Conservation (phyloP, 1,284 basidiomycete species). For the Pseudozyma thailandica region DNA sequence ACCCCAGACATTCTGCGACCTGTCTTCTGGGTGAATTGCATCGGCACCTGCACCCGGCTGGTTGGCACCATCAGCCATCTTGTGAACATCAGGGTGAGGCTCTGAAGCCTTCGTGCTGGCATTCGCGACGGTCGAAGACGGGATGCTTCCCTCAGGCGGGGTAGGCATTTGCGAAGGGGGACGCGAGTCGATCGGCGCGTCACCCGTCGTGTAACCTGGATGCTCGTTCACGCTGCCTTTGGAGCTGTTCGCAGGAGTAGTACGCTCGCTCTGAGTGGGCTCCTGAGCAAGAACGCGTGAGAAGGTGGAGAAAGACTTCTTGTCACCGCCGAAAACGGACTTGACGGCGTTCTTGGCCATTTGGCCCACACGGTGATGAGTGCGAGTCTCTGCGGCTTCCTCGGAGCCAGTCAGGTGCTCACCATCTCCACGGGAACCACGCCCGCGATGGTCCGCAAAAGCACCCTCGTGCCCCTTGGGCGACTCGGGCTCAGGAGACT, state of each 20-base stretch:
- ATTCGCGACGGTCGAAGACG: constrained; percentile 17
- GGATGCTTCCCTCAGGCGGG: constrained; percentile 14
- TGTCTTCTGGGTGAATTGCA: constrained; percentile 47
- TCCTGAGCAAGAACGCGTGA: constrained; percentile 5
- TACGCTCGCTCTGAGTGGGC: constrained; percentile 21
- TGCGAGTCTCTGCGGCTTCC: constrained; percentile 38
- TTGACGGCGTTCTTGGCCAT: constrained; percentile 32
- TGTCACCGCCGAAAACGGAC: constrained; percentile 27
- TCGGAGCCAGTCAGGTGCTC: constrained; percentile 34
- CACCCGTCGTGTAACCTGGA: constrained; percentile 49
- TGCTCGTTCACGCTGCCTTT: constrained; percentile 39
- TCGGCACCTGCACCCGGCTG: constrained; percentile 33
- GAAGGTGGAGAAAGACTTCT: constrained; percentile 33
- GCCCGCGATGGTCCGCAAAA: constrained; percentile 48
- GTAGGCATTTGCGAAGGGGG: constrained; percentile 44
- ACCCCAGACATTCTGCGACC: constrained; percentile 48
- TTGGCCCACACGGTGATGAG: constrained; percentile 24
- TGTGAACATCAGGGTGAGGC: constrained; percentile 37
- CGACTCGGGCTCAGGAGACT: constrained; percentile 32
- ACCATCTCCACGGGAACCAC: constrained; percentile 20
- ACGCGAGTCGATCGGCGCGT: constrained; percentile 46
- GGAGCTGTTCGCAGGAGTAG: constrained; percentile 8
- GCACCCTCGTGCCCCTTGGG: constrained; percentile 38
- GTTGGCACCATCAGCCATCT: constrained; percentile 54
- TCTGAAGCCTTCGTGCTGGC: constrained; percentile 35